phyloP scores from a whole-genome alignment of 73 alveolate species.

The Tetrahymena malaccensis region DNA sequence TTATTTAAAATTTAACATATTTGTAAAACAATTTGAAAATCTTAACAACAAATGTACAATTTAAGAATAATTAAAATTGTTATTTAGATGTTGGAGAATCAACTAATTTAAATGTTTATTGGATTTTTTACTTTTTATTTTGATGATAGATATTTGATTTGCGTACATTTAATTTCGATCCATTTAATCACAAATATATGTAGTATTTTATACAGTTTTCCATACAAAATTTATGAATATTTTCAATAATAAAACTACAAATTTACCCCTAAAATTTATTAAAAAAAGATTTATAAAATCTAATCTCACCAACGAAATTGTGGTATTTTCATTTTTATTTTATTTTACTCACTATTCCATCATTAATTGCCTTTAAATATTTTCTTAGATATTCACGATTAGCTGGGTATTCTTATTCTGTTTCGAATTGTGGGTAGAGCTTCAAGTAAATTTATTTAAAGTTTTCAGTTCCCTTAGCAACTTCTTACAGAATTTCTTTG shows the following conservation, averaged over 20 bases:
- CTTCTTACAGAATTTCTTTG: background rate
- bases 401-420: background rate
- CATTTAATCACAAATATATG: background rate
- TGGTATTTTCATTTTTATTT: background rate
- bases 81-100: no score
- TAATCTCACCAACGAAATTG: no score
- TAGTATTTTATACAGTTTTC: background rate
- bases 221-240: background rate
- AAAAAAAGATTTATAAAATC: no score
- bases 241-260: background rate
- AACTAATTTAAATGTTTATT: no score
- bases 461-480: background rate
- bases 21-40: no score
- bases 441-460: background rate
- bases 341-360: background rate
- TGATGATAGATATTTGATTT: background rate
- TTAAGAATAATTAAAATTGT: no score
- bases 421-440: background rate
- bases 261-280: background rate
- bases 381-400: background rate
- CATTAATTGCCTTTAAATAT: background rate
- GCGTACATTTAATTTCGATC: background rate
- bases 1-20: no score
- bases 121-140: no score
- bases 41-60: background rate